Evolutionary conservation across 257 asterid genomes (phyloP).

Genomic region (Lavandula angustifolia): DNA sequence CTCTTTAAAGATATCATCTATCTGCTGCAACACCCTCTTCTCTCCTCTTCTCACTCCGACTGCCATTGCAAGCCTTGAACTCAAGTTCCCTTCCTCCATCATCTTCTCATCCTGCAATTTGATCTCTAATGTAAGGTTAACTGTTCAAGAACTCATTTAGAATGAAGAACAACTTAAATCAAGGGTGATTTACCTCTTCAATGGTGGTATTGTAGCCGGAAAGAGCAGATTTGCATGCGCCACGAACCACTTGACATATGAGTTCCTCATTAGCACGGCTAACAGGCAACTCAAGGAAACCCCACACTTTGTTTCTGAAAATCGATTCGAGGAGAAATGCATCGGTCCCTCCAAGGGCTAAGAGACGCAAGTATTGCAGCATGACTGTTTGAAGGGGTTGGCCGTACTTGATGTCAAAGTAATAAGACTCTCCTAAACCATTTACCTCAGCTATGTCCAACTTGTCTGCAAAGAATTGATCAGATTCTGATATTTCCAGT

Average conservation of each 20-base stretch:
- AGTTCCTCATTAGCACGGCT: conserved; percentile 89
- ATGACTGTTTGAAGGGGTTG: conserved; percentile 70
- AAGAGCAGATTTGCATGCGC: conserved; percentile 74
- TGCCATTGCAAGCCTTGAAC: conserved; percentile 71
- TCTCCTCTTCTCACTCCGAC: conserved; percentile 81
- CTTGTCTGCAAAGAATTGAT: conserved; percentile 67
- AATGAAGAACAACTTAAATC: neutral
- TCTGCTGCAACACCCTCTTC: conserved; percentile 83
- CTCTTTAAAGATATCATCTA: conserved; percentile 60
- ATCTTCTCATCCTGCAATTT: conserved; percentile 76
- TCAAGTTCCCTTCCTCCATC: conserved; percentile 58
- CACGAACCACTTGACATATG: conserved; percentile 68
- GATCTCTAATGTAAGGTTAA: neutral
- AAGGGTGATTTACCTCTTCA: conserved; percentile 63
- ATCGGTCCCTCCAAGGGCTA: conserved; percentile 84
- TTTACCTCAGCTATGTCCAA: conserved; percentile 82
- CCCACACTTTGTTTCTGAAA: conserved; percentile 75
- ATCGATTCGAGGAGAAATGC: conserved; percentile 84
- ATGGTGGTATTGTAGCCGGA: conserved; percentile 78
- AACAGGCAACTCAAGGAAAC: conserved; percentile 71
- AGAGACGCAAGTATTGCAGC: conserved; percentile 74
- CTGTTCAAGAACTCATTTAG: neutral
- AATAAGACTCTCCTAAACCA: conserved; percentile 65
- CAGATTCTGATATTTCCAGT: conserved; percentile 74
- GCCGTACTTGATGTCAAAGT: conserved; percentile 76